Evolutionary conservation across 2,329 filamentous ascomycete genomes (phyloP), one percentile per base, ranked within the genome.

Genomic region (Chlorencoelia australis): DNA sequence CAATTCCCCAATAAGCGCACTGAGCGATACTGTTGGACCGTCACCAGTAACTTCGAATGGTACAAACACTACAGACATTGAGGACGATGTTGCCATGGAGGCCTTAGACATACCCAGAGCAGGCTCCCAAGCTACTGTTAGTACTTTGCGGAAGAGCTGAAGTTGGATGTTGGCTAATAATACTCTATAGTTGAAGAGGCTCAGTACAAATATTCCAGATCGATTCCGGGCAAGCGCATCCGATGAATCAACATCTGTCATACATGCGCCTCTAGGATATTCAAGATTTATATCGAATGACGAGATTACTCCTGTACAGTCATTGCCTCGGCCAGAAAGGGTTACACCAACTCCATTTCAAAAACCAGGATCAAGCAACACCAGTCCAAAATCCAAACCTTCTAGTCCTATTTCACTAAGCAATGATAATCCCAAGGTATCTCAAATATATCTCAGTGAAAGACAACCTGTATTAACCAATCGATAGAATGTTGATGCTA

Each of bases 261-360:
- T 95, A 48, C 88, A 94, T 66, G 85, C 84, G 11, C 87, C 88
- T 0, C 71, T 85, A 46, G 84, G 81, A 43, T 95, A 91, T 59
- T 72, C 75, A 38, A 74, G 74, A 49, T 94, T 91, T 73, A 84
- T 91, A 58, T 55, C 73, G 27, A 13, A 30, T 21, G 9, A 7
- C 17, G 15, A 35, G 35, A 35, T 22, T 8, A 37, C n/a, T 5
- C 22, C 26, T 11, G 16, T 26, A 9, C 20, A 28, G 28, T 36
- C 33, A 10, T 32, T 22, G 27, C 37, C 13, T 29, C 42, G 29
- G 40, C 41, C 31, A 17, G 50, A 52, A 33, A 49, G 54, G 35
- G 47, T 50, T 11, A 57, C 54, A 21, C 54, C 54, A n/a, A 50
- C 47, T 25, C 54, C 53, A 21, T 57, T 55, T 41, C 41, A 51